A percentile compares a stretch with the other conserved stretches of the same genome.
Evolutionary conservation across 352 stramenopile genomes (phyloP).

Genomic region (Pythium vanterpoolii): DNA sequence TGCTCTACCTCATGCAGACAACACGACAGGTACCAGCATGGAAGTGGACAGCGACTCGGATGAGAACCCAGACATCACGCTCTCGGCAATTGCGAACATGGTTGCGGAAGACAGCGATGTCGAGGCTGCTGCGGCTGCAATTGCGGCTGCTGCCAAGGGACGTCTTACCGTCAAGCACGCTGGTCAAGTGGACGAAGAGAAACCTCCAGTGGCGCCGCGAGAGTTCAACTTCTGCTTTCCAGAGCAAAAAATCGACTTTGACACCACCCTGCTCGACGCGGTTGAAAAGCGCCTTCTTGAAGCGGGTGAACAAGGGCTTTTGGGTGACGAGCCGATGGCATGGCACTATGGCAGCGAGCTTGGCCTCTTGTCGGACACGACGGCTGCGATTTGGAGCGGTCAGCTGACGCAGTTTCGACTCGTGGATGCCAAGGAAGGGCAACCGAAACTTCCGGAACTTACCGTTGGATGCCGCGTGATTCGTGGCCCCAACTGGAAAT

Average conservation of each 20-base stretch:
- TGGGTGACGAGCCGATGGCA: slow-evolving; percentile 44
- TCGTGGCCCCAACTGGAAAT: slow-evolving; percentile 89
- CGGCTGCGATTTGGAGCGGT: slow-evolving; percentile 74
- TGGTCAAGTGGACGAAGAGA: slow-evolving; percentile 13
- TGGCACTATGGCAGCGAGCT: slow-evolving; percentile 78
- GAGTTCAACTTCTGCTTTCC: slow-evolving; percentile 71
- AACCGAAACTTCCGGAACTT: slow-evolving; percentile 49
- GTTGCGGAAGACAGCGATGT: slow-evolving; percentile 78
- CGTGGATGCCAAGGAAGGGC: slow-evolving; percentile 36
- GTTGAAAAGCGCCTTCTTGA: slow-evolving; percentile 54
- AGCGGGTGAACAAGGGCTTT: slow-evolving; percentile 65
- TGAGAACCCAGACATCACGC: slow-evolving; percentile 68
- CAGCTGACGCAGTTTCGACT: slow-evolving; percentile 69
- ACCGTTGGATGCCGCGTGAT: slow-evolving; percentile 85
- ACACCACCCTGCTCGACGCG: slow-evolving; percentile 52
- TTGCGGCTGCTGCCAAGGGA: slow-evolving; percentile 37
- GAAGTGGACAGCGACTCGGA: slow-evolving; percentile 82
- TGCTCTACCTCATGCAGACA: slow-evolving; percentile 14
- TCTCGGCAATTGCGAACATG: slow-evolving; percentile 86
- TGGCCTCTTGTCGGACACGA: slow-evolving; percentile 65
- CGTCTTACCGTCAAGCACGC: slow-evolving; percentile 42
- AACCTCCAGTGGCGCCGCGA: neutral
- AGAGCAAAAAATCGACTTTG: slow-evolving; percentile 54
- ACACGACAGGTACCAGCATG: slow-evolving; percentile 54
- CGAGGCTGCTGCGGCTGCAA: slow-evolving; percentile 45